phyloP scores from a whole-genome alignment of 306 rosid species.

The Castanospermum australe region DNA sequence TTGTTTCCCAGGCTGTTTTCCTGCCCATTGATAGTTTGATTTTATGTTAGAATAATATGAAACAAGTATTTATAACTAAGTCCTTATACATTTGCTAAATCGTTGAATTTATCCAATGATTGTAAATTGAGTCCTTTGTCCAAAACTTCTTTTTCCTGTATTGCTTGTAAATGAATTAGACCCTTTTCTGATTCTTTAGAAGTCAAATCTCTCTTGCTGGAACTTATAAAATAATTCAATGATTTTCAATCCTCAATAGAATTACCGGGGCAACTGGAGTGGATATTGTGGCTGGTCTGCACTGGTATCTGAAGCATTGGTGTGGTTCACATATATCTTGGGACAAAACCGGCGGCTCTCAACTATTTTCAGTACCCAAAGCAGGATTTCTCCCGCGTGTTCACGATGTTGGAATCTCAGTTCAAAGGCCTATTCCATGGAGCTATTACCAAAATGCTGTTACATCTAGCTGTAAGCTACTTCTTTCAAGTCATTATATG shows the following conservation, averaged over 20 bases:
- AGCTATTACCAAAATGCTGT: slow-evolving; percentile 93
- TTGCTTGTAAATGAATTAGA: background rate
- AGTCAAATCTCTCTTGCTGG: background rate
- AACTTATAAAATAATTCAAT: background rate
- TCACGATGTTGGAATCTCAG: slow-evolving; percentile 43
- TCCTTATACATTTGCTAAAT: background rate
- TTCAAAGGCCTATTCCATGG: slow-evolving; percentile 78
- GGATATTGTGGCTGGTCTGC: slow-evolving; percentile 77
- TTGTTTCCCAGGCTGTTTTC: no score
- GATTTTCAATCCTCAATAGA: slow-evolving; percentile 37
- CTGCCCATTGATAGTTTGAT: background rate
- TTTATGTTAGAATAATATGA: background rate
- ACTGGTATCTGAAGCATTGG: slow-evolving; percentile 79
- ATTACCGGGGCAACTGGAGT: slow-evolving; percentile 78
- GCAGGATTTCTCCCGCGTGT: slow-evolving; percentile 60
- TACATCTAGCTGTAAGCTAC: slow-evolving; percentile 81
- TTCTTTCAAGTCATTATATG: background rate
- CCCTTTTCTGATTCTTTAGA: background rate
- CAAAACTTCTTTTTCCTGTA: background rate
- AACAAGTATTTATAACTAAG: background rate
- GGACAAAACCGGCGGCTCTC: slow-evolving; percentile 90
- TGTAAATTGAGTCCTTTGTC: background rate
- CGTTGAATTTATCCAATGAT: background rate
- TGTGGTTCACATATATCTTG: slow-evolving; percentile 85
- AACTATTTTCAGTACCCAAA: slow-evolving; percentile 62